These are phyloP conservation scores for Cyberlindnera xishuangbannaensis DNA, from an alignment of 805 yeast species.

Conservation along the genomic window DNA sequence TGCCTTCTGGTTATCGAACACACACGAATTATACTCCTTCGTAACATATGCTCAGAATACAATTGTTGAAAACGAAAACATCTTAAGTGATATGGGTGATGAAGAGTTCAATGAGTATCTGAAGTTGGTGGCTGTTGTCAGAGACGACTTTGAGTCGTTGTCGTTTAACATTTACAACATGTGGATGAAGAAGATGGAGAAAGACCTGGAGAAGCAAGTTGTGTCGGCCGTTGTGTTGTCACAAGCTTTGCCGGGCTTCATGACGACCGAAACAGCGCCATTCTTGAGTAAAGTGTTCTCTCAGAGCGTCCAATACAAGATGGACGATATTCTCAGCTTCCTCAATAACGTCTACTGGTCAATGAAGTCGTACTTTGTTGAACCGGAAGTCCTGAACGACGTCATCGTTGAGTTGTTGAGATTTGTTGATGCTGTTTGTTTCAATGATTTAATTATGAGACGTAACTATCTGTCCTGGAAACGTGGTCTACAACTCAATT, in stretches of 20 bases:
- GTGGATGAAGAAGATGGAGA: constrained; percentile 95
- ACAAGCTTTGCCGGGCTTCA: constrained; percentile 93
- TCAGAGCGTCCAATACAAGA: constrained; percentile 66
- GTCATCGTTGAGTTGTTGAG: constrained; percentile 78
- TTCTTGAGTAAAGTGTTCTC: constrained; percentile 80
- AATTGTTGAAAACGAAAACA: constrained; percentile 76
- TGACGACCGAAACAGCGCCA: constrained; percentile 75
- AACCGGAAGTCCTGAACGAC: constrained; percentile 75
- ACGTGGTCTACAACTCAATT: constrained; percentile 93
- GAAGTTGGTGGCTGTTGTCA: constrained; percentile 82
- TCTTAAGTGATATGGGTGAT: constrained; percentile 79
- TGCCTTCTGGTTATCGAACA: constrained; percentile 96
- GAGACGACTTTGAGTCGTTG: constrained; percentile 88
- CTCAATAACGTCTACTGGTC: constrained; percentile 91
- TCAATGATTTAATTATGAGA: constrained; percentile 93
- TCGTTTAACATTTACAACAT: constrained; percentile 92
- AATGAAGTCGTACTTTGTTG: constrained; percentile 85
- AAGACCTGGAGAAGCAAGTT: constrained; percentile 83
- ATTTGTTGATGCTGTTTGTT: constrained; percentile 87
- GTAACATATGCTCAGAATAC: constrained; percentile 91
- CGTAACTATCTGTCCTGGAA: constrained; percentile 95
- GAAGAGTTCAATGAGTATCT: constrained; percentile 87
- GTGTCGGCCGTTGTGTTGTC: constrained; percentile 93
- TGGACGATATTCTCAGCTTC: constrained; percentile 90
- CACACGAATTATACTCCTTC: constrained; percentile 91